These are phyloP conservation scores for Trichomonascus vanleenenianus DNA, from an alignment of 805 yeast species.

Conservation along the genomic window DNA sequence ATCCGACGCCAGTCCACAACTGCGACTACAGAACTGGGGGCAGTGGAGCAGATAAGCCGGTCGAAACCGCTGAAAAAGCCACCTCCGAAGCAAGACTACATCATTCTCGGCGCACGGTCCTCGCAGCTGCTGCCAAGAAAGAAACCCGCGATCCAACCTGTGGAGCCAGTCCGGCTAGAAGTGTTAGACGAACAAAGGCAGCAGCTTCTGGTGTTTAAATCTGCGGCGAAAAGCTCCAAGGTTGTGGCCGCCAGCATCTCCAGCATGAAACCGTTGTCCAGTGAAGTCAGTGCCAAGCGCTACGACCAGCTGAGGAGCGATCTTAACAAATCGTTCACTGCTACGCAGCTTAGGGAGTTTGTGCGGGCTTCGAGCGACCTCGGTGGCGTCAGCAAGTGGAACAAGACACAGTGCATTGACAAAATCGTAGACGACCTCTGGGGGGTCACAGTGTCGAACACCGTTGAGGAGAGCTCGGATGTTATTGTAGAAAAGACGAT, in stretches of 20 bases:
- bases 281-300: conserved; percentile 17
- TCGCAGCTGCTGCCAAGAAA: conserved; percentile 15
- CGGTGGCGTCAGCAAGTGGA: not conserved
- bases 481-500: conserved; percentile 29
- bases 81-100: conserved; percentile 6
- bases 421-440: conserved; percentile 32
- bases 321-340: conserved; percentile 21
- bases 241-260: conserved; percentile 12
- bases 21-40: not conserved
- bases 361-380: not conserved
- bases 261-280: conserved; percentile 14
- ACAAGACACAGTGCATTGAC: conserved; percentile 22
- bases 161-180: conserved; percentile 8
- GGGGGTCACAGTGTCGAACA: conserved; percentile 24
- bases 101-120: conserved; percentile 17
- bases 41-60: not conserved
- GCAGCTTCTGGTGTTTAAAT: conserved; percentile 14
- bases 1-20: not conserved
- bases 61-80: not conserved
- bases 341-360: conserved; percentile 21
- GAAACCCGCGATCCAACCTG: not conserved
- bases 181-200: conserved; percentile 15
- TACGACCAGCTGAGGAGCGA: conserved; percentile 19
- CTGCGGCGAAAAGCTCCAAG: conserved; percentile 9
- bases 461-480: conserved; percentile 27